Evolutionary conservation across 164 flowering plant species (phyloP).

Genomic region (Vitis cinerea): DNA sequence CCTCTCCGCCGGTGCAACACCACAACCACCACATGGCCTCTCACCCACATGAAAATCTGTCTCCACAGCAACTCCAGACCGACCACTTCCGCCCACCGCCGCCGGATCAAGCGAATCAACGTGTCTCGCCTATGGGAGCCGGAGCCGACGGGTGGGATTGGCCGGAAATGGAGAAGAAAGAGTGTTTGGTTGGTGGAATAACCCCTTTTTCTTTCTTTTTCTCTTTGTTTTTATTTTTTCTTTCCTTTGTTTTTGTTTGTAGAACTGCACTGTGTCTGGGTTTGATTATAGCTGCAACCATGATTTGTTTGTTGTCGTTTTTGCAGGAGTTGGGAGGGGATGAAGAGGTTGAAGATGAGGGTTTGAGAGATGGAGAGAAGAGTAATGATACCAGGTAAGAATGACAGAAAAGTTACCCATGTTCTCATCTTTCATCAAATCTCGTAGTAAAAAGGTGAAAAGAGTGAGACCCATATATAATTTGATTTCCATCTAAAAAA

Average conservation of each 20-base stretch:
- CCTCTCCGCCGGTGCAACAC: conserved; percentile 34
- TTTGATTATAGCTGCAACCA: neutral
- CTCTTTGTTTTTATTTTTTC: neutral
- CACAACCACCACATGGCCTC: neutral
- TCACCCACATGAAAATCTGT: conserved; percentile 10
- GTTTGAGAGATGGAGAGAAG: conserved; percentile 8
- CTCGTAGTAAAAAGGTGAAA: conserved; percentile 26
- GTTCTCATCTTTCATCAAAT: conserved; percentile 26
- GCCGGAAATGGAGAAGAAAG: conserved; percentile 3
- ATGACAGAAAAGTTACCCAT: conserved; percentile 5
- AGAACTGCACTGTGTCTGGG: conserved; percentile 13
- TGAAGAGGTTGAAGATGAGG: conserved; percentile 9
- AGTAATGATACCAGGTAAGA: conserved; percentile 38
- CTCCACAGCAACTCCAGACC: neutral
- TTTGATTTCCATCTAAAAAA: conserved; percentile 9
- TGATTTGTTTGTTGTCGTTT: conserved; percentile 4
- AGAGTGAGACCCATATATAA: conserved; percentile 3
- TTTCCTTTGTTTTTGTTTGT: neutral
- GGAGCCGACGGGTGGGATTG: conserved; percentile 1
- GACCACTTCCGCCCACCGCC: conserved; percentile 7
- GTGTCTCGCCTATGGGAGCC: conserved; percentile 9
- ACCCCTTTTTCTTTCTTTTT: neutral
- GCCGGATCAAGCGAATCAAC: conserved; percentile 27
- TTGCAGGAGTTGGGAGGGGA: conserved; percentile 22
- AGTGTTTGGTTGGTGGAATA: conserved; percentile 17